These are phyloP conservation scores for Backusella tarrabulga DNA, from an alignment of 192 early-diverging fungal genomes.

Conservation along the genomic window DNA sequence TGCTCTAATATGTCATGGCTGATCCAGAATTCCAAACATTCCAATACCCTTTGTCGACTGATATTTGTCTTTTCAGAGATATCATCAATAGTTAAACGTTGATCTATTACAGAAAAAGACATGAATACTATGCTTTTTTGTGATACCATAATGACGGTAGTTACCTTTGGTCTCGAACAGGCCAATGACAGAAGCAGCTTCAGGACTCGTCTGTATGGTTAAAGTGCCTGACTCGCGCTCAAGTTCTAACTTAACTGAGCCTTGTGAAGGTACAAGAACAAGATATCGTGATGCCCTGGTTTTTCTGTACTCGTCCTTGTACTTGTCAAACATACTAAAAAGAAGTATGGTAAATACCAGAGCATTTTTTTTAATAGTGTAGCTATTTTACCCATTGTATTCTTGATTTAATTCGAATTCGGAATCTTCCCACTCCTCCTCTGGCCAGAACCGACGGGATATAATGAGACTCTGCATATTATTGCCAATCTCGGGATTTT, in stretches of 20 bases:
- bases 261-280: constrained; percentile 8
- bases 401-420: background rate
- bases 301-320: constrained; percentile 3
- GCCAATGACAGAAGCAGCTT: constrained; percentile 9
- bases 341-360: background rate
- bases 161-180: constrained; percentile 25
- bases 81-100: background rate
- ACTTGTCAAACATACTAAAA: constrained; percentile 8
- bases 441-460: constrained; percentile 19
- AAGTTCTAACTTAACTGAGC: constrained; percentile 20
- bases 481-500: background rate
- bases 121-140: too few relatives aligned
- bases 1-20: background rate
- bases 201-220: background rate
- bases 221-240: background rate
- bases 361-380: background rate
- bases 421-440: constrained; percentile 4
- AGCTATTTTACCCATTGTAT: background rate
- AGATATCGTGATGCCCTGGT: constrained; percentile 7
- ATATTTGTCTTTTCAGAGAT: background rate
- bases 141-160: background rate
- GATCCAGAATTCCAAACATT: constrained; percentile 18
- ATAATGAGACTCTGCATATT: constrained; percentile 10
- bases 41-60: background rate
- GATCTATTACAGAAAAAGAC: background rate